Conservation (phyloP, 768 basidiomycete species). For the Termitomyces sp. region DNA sequence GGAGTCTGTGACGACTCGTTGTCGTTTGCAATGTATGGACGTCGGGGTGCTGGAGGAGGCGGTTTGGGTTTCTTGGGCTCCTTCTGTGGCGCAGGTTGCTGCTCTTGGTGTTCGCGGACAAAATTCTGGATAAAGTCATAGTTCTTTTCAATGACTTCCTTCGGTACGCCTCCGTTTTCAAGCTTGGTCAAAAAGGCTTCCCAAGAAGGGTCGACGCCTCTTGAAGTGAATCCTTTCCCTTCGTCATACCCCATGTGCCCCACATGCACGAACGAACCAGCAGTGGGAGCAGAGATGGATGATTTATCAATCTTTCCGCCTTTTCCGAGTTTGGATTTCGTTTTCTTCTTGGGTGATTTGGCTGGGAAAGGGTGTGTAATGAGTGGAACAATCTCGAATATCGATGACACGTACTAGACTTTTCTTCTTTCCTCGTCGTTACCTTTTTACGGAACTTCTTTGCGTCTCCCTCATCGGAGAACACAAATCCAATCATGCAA, state of each 20-base stretch:
- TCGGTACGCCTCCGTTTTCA: conserved; percentile 57
- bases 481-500: neutral
- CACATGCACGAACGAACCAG: conserved; percentile 79
- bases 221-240: conserved; percentile 80
- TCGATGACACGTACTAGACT: conserved; percentile 35
- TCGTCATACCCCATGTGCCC: conserved; percentile 94
- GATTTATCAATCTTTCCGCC: conserved; percentile 89
- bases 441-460: conserved; percentile 85
- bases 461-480: conserved; percentile 55
- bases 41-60: conserved; percentile 48
- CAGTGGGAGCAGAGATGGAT: conserved; percentile 78
- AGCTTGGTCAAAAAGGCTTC: conserved; percentile 62
- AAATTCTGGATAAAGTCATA: conserved; percentile 89
- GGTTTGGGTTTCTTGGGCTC: conserved; percentile 37
- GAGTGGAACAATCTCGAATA: conserved; percentile 2
- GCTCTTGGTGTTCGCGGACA: conserved; percentile 47
- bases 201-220: conserved; percentile 91
- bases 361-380: neutral
- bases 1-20: conserved; percentile 16
- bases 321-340: conserved; percentile 47
- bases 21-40: conserved; percentile 27
- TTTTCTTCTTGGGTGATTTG: conserved; percentile 16
- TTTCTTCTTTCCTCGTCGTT: conserved; percentile 50
- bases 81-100: conserved; percentile 21
- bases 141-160: conserved; percentile 66